A percentile compares a stretch with the other conserved stretches of the same genome.
Evolutionary conservation across 2,329 filamentous ascomycete genomes (phyloP).

Genomic region (Neodidymelliopsis sp.): DNA sequence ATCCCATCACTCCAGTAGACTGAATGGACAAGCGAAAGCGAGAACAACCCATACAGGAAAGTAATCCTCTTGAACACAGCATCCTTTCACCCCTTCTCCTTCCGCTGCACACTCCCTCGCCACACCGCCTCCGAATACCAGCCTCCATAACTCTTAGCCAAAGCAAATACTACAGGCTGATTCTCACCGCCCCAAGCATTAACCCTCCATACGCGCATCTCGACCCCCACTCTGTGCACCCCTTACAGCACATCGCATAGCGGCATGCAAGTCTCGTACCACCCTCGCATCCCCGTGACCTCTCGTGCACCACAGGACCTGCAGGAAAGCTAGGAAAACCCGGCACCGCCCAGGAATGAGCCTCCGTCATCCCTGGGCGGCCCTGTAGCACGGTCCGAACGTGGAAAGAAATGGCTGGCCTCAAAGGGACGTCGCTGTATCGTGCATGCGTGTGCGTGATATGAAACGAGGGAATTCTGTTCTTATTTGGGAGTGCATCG

Average conservation of each 20-base stretch:
- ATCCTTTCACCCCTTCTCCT: no score
- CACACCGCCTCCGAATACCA: no score
- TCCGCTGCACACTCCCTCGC: no score
- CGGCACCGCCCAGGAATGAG: slow-evolving; percentile 2
- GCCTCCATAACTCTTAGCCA: no score
- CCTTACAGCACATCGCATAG: not conserved
- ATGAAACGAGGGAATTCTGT: not conserved
- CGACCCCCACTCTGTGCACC: not conserved
- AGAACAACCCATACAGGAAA: no score
- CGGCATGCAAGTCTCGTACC: not conserved
- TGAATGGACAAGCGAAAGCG: no score
- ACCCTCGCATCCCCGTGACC: not conserved
- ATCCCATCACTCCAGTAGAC: no score
- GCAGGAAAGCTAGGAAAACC: no score
- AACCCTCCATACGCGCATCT: not conserved
- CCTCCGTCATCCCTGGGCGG: not conserved
- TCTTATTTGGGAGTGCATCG: not conserved
- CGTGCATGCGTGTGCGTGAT: not conserved
- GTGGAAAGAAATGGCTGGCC: slow-evolving; percentile 2
- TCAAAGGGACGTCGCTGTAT: slow-evolving; percentile 3
- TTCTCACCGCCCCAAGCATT: not conserved
- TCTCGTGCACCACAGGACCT: not conserved
- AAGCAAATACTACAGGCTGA: no score
- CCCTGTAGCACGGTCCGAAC: not conserved
- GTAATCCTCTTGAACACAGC: no score